Evolutionary conservation across 306 rosid species (phyloP).

Genomic region (Astragalus glycyphyllos): DNA sequence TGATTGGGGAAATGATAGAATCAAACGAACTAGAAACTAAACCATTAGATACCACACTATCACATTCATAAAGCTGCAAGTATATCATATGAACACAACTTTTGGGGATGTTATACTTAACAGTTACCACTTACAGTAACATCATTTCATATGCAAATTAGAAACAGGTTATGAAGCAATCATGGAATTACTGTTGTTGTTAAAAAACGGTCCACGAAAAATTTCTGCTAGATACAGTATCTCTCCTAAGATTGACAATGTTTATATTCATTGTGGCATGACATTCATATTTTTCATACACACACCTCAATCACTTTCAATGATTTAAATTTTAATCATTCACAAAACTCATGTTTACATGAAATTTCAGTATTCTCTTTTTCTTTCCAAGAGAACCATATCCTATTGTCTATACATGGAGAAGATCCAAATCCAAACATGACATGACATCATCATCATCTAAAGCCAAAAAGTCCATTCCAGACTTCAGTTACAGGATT

Average conservation of each 20-base stretch:
- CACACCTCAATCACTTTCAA: background rate
- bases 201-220: background rate
- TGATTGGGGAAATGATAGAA: background rate
- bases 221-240: background rate
- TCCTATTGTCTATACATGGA: background rate
- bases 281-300: conserved; percentile 1
- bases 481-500: background rate
- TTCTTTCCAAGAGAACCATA: background rate
- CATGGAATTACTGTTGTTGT: background rate
- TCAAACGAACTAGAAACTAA: conserved; percentile 13
- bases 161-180: conserved; percentile 24
- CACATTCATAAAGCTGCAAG: background rate
- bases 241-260: background rate
- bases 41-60: conserved; percentile 29
- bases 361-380: background rate
- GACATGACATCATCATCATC: conserved; percentile 41
- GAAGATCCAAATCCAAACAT: conserved; percentile 6
- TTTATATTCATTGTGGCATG: background rate
- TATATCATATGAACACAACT: conserved; percentile 6
- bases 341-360: background rate
- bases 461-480: conserved; percentile 2
- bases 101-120: background rate
- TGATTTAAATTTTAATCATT: background rate
- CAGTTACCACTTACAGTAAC: background rate
- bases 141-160: background rate